Evolutionary conservation across 208 protist genomes (phyloP).

Genomic region (Borovskyia barvae): DNA sequence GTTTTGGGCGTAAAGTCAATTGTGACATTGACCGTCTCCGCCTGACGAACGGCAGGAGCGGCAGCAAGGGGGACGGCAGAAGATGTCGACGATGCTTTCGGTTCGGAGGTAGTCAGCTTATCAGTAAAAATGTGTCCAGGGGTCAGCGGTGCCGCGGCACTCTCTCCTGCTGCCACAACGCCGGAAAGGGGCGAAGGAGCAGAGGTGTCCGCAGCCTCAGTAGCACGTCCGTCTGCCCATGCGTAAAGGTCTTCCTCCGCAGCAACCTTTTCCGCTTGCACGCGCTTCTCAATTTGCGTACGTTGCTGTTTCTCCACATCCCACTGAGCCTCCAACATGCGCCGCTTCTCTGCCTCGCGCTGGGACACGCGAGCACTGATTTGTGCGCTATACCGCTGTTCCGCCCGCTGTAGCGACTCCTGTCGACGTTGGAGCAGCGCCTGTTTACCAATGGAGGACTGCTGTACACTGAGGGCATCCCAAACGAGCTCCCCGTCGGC

Average conservation of each 20-base stretch:
- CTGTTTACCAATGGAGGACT: conserved; percentile 26
- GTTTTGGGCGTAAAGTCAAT: conserved; percentile 89
- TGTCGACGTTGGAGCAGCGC: conserved; percentile 63
- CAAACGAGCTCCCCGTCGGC: conserved; percentile 38
- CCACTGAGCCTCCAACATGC: conserved; percentile 89
- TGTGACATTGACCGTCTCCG: conserved; percentile 72
- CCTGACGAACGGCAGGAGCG: conserved; percentile 50
- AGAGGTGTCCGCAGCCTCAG: background rate
- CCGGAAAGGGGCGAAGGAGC: background rate
- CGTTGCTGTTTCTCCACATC: conserved; percentile 85
- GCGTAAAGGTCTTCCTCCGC: conserved; percentile 71
- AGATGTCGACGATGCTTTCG: background rate
- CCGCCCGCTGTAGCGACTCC: conserved; percentile 54
- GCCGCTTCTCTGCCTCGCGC: conserved; percentile 76
- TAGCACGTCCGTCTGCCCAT: conserved; percentile 57
- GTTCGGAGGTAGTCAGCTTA: too few species aligned
- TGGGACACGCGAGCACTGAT: conserved; percentile 64
- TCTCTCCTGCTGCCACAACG: background rate
- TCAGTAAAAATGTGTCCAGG: conserved; percentile 14
- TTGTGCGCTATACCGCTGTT: conserved; percentile 72
- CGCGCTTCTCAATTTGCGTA: conserved; percentile 66
- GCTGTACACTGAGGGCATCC: conserved; percentile 52
- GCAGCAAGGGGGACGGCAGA: background rate
- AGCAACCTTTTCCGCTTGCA: conserved; percentile 56
- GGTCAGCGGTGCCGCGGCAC: conserved; percentile 7